Conservation (phyloP, 2,329 filamentous ascomycete species). For the Dothiorella sarmentorum region DNA sequence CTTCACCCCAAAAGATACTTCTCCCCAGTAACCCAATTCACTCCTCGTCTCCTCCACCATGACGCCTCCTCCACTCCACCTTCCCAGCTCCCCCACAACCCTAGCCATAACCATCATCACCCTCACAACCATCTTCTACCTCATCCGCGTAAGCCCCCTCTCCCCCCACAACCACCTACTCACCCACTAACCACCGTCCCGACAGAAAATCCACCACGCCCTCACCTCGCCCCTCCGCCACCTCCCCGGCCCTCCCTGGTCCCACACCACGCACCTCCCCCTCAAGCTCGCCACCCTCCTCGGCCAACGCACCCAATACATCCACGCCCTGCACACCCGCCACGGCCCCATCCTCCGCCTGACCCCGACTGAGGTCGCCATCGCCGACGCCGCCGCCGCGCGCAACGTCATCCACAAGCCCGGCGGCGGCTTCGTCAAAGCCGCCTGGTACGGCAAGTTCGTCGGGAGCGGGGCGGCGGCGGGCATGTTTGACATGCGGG, state of each 20-base stretch:
- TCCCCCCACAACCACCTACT: background rate
- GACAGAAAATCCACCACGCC: conserved; percentile 11
- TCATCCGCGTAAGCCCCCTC: background rate
- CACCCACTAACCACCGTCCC: background rate
- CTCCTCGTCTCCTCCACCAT: background rate
- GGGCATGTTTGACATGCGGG: conserved; percentile 38
- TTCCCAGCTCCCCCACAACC: background rate
- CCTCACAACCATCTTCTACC: background rate
- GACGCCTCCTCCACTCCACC: background rate
- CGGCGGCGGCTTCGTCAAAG: conserved; percentile 24
- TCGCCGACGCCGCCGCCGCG: conserved; percentile 22
- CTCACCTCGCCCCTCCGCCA: conserved; percentile 29
- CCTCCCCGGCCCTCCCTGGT: conserved; percentile 12
- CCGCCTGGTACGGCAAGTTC: conserved; percentile 1
- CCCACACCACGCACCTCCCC: conserved; percentile 1
- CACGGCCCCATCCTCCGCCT: conserved; percentile 17
- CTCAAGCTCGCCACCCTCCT: background rate
- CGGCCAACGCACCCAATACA: background rate
- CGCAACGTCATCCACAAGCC: conserved; percentile 32
- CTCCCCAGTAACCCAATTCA: background rate
- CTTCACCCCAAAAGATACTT: too few relatives aligned
- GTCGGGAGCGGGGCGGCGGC: background rate
- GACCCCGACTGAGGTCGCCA: conserved; percentile 11
- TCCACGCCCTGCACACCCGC: background rate
- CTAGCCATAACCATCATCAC: background rate